Evolutionary conservation across 345 rosid species (phyloP).

Genomic region (Boechera stricta): DNA sequence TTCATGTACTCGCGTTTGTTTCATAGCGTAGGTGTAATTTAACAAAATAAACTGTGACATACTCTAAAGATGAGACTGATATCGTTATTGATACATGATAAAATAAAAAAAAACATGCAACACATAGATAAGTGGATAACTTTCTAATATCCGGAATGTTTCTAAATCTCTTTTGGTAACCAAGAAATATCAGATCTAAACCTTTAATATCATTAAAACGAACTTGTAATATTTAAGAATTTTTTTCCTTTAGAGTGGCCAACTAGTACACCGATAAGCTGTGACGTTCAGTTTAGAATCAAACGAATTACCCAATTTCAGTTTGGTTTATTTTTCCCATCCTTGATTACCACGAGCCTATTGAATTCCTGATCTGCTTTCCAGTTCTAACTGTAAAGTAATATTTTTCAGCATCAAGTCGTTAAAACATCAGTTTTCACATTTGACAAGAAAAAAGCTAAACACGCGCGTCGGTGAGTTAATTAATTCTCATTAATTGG

Average conservation of each 20-base stretch:
- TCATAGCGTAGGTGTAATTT: not conserved
- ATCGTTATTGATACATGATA: not conserved
- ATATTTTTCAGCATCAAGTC: not conserved
- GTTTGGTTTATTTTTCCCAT: not conserved
- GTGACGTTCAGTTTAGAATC: too few relatives aligned
- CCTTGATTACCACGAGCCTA: not conserved
- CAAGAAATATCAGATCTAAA: not conserved
- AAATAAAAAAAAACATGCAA: too few relatives aligned
- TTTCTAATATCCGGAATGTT: not conserved
- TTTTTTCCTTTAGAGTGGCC: too few relatives aligned
- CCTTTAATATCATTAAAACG: not conserved
- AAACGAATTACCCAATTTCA: too few relatives aligned
- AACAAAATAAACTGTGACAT: not conserved
- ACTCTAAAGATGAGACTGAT: not conserved
- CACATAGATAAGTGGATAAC: not conserved
- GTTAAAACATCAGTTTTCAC: constrained; percentile 5
- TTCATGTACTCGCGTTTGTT: not conserved
- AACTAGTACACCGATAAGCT: too few relatives aligned
- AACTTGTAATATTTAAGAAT: too few relatives aligned
- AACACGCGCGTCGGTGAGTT: constrained; percentile 20
- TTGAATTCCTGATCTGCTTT: not conserved
- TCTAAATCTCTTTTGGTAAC: not conserved
- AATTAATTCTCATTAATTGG: constrained; percentile 23
- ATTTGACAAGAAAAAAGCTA: not conserved
- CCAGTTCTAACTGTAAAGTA: constrained; percentile 1